phyloP scores from a whole-genome alignment of 2,329 filamentous ascomycete genomes.

The Raffaelea deltoideospora region DNA sequence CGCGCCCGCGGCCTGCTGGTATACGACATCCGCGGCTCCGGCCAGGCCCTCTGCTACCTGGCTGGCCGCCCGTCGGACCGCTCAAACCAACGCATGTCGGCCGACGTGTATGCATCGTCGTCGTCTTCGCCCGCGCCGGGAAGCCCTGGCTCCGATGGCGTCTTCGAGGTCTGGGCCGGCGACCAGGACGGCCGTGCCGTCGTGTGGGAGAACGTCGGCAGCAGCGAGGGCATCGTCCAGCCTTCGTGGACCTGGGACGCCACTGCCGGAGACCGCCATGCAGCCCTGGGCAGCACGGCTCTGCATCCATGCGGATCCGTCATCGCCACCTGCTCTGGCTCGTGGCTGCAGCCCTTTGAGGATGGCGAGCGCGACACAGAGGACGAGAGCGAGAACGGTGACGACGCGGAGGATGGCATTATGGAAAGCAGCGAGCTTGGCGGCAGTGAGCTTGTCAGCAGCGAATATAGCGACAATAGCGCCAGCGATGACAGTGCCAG shows the following conservation, averaged over 20 bases:
- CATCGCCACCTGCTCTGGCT: conserved; percentile 39
- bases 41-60: conserved; percentile 39
- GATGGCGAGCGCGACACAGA: conserved; percentile 16
- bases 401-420: too few relatives aligned
- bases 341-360: conserved; percentile 23
- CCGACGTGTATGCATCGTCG: conserved; percentile 32
- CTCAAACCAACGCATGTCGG: conserved; percentile 40
- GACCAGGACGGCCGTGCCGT: conserved; percentile 36
- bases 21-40: conserved; percentile 47
- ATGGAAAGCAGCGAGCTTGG: too few relatives aligned
- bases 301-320: conserved; percentile 41
- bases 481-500: too few relatives aligned
- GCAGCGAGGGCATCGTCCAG: conserved; percentile 24
- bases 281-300: conserved; percentile 32
- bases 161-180: conserved; percentile 50
- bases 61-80: conserved; percentile 31
- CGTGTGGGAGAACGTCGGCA: conserved; percentile 43
- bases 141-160: conserved; percentile 12
- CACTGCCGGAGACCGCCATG: conserved; percentile 23
- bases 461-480: too few relatives aligned
- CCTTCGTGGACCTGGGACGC: conserved; percentile 35
- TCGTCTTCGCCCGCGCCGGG: conserved; percentile 7
- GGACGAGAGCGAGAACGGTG: conserved; percentile 9
- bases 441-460: too few relatives aligned
- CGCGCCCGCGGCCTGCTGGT: conserved; percentile 38